Conservation (phyloP, 768 basidiomycete genomes). For the Scleroderma bovista region DNA sequence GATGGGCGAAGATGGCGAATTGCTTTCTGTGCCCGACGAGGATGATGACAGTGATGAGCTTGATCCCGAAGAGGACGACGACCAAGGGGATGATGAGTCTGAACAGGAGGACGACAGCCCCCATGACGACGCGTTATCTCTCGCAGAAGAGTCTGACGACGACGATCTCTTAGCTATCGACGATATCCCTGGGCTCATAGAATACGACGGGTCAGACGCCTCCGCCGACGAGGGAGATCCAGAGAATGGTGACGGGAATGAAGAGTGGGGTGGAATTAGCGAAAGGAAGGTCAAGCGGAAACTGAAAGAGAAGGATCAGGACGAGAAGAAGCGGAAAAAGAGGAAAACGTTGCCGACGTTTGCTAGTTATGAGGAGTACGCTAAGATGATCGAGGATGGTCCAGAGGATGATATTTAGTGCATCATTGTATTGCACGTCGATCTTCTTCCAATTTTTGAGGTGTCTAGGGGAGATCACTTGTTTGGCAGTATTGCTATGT, state of each 20-base stretch:
- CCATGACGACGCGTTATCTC: slow-evolving; percentile 44
- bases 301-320: slow-evolving; percentile 34
- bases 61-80: slow-evolving; percentile 8
- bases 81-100: slow-evolving; percentile 26
- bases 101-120: slow-evolving; percentile 32
- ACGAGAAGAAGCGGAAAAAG: slow-evolving; percentile 48
- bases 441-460: no score
- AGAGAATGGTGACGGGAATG: slow-evolving; percentile 33
- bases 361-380: slow-evolving; percentile 84
- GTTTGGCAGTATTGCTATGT: no score
- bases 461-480: no score
- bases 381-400: slow-evolving; percentile 71
- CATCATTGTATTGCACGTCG: no score
- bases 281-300: slow-evolving; percentile 48
- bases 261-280: slow-evolving; percentile 35
- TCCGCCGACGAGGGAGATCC: slow-evolving; percentile 56
- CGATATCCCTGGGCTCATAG: slow-evolving; percentile 54
- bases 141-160: slow-evolving; percentile 64
- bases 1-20: slow-evolving; percentile 39
- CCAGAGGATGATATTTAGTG: background rate
- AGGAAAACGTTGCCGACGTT: slow-evolving; percentile 67
- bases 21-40: slow-evolving; percentile 22
- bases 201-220: slow-evolving; percentile 51
- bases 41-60: slow-evolving; percentile 27
- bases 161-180: slow-evolving; percentile 60